Evolutionary conservation across 495 filamentous ascomycete genomes (phyloP).

Genomic region (Podospora anserina): DNA sequence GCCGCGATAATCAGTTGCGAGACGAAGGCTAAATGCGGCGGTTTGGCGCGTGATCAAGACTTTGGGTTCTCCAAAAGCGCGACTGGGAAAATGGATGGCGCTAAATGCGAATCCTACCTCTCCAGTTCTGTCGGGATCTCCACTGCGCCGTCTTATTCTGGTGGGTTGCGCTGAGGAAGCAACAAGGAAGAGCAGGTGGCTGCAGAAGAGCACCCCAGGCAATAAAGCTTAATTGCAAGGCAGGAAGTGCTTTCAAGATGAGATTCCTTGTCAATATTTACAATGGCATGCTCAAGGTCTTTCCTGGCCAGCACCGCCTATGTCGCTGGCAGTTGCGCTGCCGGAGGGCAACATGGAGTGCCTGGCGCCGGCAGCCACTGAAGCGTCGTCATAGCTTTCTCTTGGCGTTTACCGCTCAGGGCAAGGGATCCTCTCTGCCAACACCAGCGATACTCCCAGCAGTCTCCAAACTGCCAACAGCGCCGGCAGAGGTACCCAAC

Average conservation of each 20-base stretch:
- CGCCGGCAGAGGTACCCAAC: background rate
- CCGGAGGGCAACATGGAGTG: background rate
- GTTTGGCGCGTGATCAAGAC: constrained; percentile 12
- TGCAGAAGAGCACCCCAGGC: background rate
- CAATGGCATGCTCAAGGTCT: background rate
- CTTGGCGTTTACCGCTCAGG: background rate
- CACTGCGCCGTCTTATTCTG: background rate
- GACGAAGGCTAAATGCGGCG: constrained; percentile 10
- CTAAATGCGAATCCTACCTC: background rate
- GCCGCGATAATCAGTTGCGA: constrained; percentile 10
- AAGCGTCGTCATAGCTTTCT: constrained; percentile 4
- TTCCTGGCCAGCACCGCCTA: background rate
- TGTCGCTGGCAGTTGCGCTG: background rate
- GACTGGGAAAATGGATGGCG: constrained; percentile 2
- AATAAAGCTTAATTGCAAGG: background rate
- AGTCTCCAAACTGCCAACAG: too few species aligned
- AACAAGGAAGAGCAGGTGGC: background rate
- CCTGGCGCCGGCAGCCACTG: background rate
- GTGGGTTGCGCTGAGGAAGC: background rate
- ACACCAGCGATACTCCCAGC: background rate
- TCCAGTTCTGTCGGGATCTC: background rate
- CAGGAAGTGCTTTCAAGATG: background rate
- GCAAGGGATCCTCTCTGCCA: background rate
- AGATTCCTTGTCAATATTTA: background rate
- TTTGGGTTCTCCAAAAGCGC: background rate